A percentile compares a stretch with the other conserved stretches of the same genome.
Conservation (phyloP, 495 filamentous ascomycete genomes). For the Astrothelium subdiscretum region DNA sequence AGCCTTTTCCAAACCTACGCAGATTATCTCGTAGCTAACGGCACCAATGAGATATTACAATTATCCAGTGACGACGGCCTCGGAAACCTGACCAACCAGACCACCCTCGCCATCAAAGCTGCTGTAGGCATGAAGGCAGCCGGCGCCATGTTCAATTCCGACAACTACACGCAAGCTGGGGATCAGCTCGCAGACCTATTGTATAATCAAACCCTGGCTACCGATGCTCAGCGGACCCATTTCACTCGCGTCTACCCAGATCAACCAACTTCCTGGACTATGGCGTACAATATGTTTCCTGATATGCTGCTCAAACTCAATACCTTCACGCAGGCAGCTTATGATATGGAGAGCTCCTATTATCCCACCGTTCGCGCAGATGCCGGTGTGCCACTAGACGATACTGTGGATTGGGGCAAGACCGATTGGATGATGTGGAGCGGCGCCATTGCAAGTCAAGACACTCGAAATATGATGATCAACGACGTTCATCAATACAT, state of each 20-base stretch:
- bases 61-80: constrained; percentile 46
- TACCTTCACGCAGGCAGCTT: constrained; percentile 17
- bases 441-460: constrained; percentile 9
- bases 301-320: constrained; percentile 35
- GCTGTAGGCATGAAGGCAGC: constrained; percentile 43
- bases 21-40: constrained; percentile 40
- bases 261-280: constrained; percentile 26
- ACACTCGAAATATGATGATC: constrained; percentile 23
- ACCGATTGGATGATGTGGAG: constrained; percentile 22
- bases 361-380: constrained; percentile 8
- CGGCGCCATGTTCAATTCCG: constrained; percentile 30
- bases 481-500: constrained; percentile 35
- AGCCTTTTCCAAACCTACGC: constrained; percentile 35
- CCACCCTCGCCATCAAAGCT: constrained; percentile 46
- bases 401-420: constrained; percentile 11
- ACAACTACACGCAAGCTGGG: constrained; percentile 32
- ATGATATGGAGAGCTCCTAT: constrained; percentile 11
- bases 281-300: constrained; percentile 36
- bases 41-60: constrained; percentile 38
- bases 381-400: constrained; percentile 12
- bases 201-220: constrained; percentile 31
- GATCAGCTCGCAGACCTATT: constrained; percentile 31
- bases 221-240: constrained; percentile 30
- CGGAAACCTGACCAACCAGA: constrained; percentile 40
- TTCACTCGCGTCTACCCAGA: constrained; percentile 34